These are phyloP conservation scores for Biscogniauxia mediterranea DNA, from an alignment of 2,329 filamentous ascomycete species.

Conservation along the genomic window DNA sequence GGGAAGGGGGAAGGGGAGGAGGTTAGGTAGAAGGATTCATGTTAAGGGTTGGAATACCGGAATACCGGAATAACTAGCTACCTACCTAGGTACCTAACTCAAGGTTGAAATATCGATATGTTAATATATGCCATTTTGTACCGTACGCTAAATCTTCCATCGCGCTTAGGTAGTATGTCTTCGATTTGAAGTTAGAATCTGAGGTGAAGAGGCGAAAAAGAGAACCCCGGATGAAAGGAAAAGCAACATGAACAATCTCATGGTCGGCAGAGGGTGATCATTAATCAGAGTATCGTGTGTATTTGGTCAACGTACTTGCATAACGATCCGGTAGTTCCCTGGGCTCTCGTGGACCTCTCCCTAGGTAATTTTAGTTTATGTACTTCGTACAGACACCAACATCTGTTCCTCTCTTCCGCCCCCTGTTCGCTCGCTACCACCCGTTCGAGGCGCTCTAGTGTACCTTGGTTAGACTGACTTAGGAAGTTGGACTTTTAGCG, in stretches of 20 bases:
- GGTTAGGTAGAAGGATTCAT: too few relatives aligned
- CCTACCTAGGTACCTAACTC: too few relatives aligned
- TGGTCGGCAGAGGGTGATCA: constrained; percentile 11
- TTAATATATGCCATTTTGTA: not conserved
- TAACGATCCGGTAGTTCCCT: not conserved
- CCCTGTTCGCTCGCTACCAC: not conserved
- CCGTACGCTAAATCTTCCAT: not conserved
- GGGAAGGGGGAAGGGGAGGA: too few relatives aligned
- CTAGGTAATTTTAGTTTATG: not conserved
- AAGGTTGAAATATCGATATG: not conserved
- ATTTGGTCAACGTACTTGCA: not conserved
- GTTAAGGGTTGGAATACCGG: too few relatives aligned
- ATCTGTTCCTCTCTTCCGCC: not conserved
- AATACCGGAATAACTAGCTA: too few relatives aligned
- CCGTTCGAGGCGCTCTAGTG: too few relatives aligned
- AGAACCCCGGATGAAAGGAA: constrained; percentile 22
- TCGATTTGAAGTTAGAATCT: constrained; percentile 19
- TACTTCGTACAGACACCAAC: not conserved
- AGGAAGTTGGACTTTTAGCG: too few relatives aligned
- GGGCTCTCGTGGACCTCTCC: not conserved
- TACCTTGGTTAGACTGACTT: too few relatives aligned
- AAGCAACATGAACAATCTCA: constrained; percentile 18
- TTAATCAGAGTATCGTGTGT: constrained; percentile 1
- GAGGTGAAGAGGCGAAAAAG: constrained; percentile 11
- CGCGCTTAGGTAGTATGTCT: not conserved